Evolutionary conservation across 805 yeast genomes (phyloP).

Genomic region (Sugiyamaella smithiae): DNA sequence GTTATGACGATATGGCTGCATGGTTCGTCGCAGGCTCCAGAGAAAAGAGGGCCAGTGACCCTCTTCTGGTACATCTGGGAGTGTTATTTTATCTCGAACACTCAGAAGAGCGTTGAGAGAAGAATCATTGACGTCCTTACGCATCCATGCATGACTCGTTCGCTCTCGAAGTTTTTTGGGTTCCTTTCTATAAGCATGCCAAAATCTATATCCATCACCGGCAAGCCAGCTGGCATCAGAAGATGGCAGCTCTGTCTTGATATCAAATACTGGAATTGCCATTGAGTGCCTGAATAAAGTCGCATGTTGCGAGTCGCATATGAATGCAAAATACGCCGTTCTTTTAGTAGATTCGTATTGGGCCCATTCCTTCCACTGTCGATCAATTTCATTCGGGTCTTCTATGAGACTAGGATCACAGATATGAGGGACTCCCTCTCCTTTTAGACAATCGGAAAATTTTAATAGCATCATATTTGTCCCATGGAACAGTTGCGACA

Average conservation of each 20-base stretch:
- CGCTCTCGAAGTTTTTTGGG: constrained; percentile 7
- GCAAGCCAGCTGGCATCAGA: constrained; percentile 47
- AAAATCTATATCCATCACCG: constrained; percentile 15
- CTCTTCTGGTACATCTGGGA: constrained; percentile 12
- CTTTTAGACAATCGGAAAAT: constrained; percentile 32
- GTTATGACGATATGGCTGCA: constrained; percentile 32
- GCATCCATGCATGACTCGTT: constrained; percentile 7
- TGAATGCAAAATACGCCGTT: constrained; percentile 41
- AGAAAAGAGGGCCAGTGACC: constrained; percentile 37
- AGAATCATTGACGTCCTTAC: constrained; percentile 9
- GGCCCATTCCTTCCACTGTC: constrained; percentile 42
- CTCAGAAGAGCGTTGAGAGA: background rate
- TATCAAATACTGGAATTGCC: constrained; percentile 42
- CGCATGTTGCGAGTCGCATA: constrained; percentile 42
- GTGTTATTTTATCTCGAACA: background rate
- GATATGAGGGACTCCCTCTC: constrained; percentile 24
- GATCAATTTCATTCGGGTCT: constrained; percentile 15
- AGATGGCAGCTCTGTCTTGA: constrained; percentile 45
- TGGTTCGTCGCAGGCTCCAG: constrained; percentile 32
- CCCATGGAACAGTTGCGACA: constrained; percentile 34
- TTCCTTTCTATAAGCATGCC: constrained; percentile 6
- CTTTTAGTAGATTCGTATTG: constrained; percentile 43
- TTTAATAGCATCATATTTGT: constrained; percentile 30
- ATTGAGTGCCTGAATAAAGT: constrained; percentile 36
- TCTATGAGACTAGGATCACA: constrained; percentile 16